Percentiles rank a stretch among this genome's conserved stretches.
phyloP scores from a whole-genome alignment of 768 basidiomycete genomes.

The Termitomyces heimii region DNA sequence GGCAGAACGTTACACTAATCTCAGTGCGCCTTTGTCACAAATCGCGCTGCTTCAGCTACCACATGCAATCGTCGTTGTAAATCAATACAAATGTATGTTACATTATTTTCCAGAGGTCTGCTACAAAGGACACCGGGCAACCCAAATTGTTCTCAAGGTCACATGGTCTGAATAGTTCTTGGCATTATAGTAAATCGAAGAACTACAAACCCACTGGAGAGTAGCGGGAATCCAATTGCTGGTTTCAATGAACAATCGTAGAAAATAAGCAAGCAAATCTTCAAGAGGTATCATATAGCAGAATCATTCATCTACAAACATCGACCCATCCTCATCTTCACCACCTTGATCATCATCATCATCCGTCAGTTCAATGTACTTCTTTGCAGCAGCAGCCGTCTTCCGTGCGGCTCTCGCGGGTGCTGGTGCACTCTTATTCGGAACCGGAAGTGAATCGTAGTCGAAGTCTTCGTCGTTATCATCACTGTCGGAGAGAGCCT shows the following conservation, averaged over 20 bases:
- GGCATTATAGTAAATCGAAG: too few species aligned
- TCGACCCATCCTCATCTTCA: slow-evolving; percentile 35
- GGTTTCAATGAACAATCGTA: background rate
- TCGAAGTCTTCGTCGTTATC: slow-evolving; percentile 38
- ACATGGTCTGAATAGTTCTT: too few species aligned
- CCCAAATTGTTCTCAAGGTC: too few species aligned
- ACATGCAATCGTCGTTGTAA: too few species aligned
- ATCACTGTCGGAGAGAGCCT: slow-evolving; percentile 38
- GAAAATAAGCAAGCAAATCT: background rate
- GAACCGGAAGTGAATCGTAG: slow-evolving; percentile 33
- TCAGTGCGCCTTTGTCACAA: too few species aligned
- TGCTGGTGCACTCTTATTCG: slow-evolving; percentile 37
- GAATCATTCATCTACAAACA: slow-evolving; percentile 34
- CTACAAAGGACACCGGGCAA: too few species aligned
- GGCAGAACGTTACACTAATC: too few species aligned
- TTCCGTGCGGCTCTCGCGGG: slow-evolving; percentile 45
- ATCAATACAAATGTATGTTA: too few species aligned
- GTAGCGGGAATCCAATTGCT: background rate
- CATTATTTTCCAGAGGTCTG: too few species aligned
- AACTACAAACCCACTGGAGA: too few species aligned
- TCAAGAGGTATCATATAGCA: background rate
- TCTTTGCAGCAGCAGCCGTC: slow-evolving; percentile 36
- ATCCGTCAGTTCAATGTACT: slow-evolving; percentile 56
- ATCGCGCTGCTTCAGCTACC: too few species aligned
- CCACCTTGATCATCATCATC: slow-evolving; percentile 43